These are phyloP conservation scores for Cyphellophora attinorum DNA, from an alignment of 2,329 filamentous ascomycete genomes.

Conservation along the genomic window DNA sequence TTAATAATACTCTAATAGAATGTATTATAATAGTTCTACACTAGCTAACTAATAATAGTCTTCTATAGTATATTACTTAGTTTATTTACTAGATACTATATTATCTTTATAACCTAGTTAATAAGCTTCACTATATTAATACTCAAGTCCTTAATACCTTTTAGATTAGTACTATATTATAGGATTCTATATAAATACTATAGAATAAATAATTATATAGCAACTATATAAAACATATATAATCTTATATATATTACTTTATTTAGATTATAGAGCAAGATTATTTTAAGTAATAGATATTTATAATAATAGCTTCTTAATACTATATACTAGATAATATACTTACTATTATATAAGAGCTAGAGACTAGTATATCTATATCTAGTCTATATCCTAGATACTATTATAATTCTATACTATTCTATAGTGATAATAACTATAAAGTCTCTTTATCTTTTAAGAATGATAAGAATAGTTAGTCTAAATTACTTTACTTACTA, in stretches of 20 bases:
- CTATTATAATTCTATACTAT: too few species aligned
- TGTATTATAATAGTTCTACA: neutral
- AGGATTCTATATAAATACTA: neutral
- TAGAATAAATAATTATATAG: neutral
- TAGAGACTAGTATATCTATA: too few species aligned
- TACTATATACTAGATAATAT: conserved; percentile 1
- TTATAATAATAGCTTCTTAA: neutral
- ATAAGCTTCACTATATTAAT: neutral
- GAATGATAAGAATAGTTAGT: too few species aligned
- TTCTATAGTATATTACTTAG: neutral
- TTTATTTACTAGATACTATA: neutral
- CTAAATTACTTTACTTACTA: too few species aligned
- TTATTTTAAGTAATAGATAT: neutral
- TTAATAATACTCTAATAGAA: neutral
- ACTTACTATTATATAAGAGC: neutral
- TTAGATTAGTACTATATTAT: conserved; percentile 1
- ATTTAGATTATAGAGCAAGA: neutral
- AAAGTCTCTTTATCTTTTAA: too few species aligned
- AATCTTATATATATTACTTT: neutral
- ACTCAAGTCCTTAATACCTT: neutral
- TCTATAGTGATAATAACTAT: too few species aligned
- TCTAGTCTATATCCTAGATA: too few species aligned
- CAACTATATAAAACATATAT: neutral
- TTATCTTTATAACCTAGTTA: neutral
- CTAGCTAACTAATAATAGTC: neutral